A percentile compares a stretch with the other conserved stretches of the same genome.
Evolutionary conservation across 2,329 filamentous ascomycete species (phyloP).

Genomic region (Rhinocladiella similis): DNA sequence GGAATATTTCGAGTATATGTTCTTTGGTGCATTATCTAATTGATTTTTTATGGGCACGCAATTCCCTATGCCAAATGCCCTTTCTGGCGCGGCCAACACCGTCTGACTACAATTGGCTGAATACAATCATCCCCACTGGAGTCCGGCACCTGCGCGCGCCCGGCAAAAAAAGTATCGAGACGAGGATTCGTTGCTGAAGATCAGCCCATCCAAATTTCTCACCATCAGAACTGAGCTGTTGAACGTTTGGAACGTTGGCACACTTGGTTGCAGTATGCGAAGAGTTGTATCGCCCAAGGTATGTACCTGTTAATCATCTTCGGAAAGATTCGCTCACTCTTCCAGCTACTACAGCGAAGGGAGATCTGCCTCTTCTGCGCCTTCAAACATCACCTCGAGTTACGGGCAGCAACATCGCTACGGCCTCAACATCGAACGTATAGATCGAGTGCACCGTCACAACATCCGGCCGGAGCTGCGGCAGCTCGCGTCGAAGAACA

Average conservation of each 20-base stretch:
- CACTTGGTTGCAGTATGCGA: constrained; percentile 15
- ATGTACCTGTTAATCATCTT: not conserved
- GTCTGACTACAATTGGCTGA: constrained; percentile 1
- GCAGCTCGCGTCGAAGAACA: constrained; percentile 27
- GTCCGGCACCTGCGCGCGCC: not conserved
- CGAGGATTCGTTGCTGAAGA: not conserved
- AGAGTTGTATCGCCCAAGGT: constrained; percentile 20
- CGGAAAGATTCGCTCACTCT: constrained; percentile 1
- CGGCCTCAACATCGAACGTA: constrained; percentile 36
- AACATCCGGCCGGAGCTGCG: constrained; percentile 34
- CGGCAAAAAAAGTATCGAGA: constrained; percentile 7
- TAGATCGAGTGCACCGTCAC: constrained; percentile 32
- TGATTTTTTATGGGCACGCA: constrained; percentile 8
- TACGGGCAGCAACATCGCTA: constrained; percentile 24
- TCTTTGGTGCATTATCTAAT: too few species aligned
- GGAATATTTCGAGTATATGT: not conserved
- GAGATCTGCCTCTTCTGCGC: constrained; percentile 42
- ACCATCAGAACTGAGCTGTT: not conserved
- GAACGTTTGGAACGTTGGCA: too few species aligned
- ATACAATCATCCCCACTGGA: not conserved
- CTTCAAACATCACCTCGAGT: constrained; percentile 30
- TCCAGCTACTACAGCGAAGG: constrained; percentile 40
- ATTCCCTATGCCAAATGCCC: constrained; percentile 2
- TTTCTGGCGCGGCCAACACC: not conserved
- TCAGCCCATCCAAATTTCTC: not conserved